phyloP scores from a whole-genome alignment of 257 asterid species.

The Penstemon eatonii region DNA sequence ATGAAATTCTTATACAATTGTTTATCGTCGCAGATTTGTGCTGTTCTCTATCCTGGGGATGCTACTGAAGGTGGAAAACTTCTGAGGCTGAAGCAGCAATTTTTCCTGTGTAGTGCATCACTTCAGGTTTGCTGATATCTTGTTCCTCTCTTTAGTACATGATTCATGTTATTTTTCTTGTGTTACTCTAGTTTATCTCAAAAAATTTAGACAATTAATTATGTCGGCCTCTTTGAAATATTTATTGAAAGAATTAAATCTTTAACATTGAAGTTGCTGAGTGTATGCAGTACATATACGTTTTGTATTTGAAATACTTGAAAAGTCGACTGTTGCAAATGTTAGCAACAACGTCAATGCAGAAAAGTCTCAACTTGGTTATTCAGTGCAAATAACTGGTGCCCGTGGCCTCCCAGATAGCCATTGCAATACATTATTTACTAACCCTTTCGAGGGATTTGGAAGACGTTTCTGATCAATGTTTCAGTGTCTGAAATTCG shows the following conservation, averaged over 20 bases:
- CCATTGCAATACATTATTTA: not conserved
- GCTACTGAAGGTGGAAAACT: slow-evolving; percentile 94
- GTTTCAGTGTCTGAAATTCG: no score
- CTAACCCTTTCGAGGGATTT: not conserved
- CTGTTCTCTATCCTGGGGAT: slow-evolving; percentile 98
- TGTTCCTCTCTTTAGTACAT: slow-evolving; percentile 14
- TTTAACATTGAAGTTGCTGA: not conserved
- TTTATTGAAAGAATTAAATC: not conserved
- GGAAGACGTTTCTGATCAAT: no score
- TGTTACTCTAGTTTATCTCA: slow-evolving; percentile 3
- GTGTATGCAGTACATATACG: not conserved
- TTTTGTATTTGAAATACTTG: slow-evolving; percentile 14
- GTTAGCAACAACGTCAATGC: slow-evolving; percentile 11
- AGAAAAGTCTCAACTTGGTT: not conserved
- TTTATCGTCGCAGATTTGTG: slow-evolving; percentile 71
- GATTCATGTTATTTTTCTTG: slow-evolving; percentile 7
- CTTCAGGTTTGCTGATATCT: slow-evolving; percentile 70
- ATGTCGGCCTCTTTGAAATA: not conserved
- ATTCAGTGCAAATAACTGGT: slow-evolving; percentile 1
- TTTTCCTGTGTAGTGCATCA: slow-evolving; percentile 97
- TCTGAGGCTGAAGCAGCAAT: slow-evolving; percentile 91
- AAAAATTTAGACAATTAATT: slow-evolving; percentile 16
- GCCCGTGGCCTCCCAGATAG: not conserved
- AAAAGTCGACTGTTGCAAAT: not conserved
- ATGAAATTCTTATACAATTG: slow-evolving; percentile 16